phyloP scores from a whole-genome alignment of 2,329 filamentous ascomycete genomes.

The Trichoderma arundinaceum region DNA sequence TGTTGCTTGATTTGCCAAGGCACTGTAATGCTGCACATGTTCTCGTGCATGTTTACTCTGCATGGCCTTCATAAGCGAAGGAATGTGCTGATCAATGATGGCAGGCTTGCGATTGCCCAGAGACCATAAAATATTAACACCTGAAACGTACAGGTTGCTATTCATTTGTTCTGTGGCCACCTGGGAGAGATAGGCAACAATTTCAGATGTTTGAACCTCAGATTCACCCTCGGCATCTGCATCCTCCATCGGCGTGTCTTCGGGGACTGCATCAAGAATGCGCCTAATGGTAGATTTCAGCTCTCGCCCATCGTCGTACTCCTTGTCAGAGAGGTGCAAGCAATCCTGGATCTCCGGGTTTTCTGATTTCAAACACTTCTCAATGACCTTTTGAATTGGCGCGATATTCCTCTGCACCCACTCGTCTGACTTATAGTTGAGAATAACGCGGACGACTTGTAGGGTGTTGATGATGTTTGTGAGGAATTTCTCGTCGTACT shows the following conservation, averaged over 20 bases:
- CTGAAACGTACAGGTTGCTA: conserved; percentile 79
- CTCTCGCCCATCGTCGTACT: conserved; percentile 70
- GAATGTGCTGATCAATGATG: conserved; percentile 88
- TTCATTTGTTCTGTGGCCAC: conserved; percentile 87
- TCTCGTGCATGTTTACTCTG: conserved; percentile 92
- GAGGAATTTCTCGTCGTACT: conserved; percentile 80
- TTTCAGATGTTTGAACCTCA: conserved; percentile 83
- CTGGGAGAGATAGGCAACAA: conserved; percentile 82
- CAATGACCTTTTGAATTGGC: conserved; percentile 82
- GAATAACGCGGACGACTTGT: conserved; percentile 86
- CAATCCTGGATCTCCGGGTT: conserved; percentile 93
- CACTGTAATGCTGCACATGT: conserved; percentile 79
- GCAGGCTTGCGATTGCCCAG: conserved; percentile 82
- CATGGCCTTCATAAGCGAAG: conserved; percentile 88
- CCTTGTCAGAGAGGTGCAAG: conserved; percentile 74
- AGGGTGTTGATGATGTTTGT: conserved; percentile 92
- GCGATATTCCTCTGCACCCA: conserved; percentile 85
- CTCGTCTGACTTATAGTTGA: conserved; percentile 85
- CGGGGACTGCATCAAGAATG: conserved; percentile 86
- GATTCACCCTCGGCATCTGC: conserved; percentile 84
- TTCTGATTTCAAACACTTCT: conserved; percentile 87
- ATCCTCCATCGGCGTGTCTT: conserved; percentile 72
- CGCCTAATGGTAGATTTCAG: conserved; percentile 78
- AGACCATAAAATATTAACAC: conserved; percentile 93
- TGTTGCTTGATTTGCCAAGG: conserved; percentile 58